phyloP scores from a whole-genome alignment of 108 stramenopile species.

The Discostella pseudostelligera region DNA sequence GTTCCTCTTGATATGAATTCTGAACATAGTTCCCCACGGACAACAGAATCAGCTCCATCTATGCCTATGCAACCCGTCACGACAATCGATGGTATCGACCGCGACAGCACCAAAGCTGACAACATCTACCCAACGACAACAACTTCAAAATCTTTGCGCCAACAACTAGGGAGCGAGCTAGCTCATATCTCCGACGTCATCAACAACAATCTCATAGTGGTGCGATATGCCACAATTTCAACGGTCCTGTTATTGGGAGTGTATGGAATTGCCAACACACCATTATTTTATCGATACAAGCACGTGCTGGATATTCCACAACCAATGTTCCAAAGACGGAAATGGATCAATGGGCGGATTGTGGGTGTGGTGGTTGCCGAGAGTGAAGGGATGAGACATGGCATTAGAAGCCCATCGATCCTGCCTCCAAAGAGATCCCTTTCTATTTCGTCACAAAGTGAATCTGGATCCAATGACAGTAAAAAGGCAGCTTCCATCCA shows the following conservation, averaged over 20 bases:
- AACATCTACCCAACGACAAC: too few species aligned
- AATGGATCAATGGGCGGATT: conserved; percentile 66
- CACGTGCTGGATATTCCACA: conserved; percentile 65
- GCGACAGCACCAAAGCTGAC: too few species aligned
- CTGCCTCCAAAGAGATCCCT: background rate
- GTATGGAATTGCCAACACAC: conserved; percentile 74
- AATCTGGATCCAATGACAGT: background rate
- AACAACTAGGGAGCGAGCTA: conserved; percentile 16
- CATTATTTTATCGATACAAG: conserved; percentile 82
- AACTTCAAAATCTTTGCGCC: background rate
- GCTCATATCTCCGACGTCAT: conserved; percentile 48
- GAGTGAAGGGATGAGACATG: background rate
- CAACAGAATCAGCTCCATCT: too few species aligned
- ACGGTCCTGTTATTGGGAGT: conserved; percentile 58
- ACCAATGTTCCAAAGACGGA: conserved; percentile 50
- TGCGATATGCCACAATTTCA: conserved; percentile 58
- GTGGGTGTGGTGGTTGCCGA: conserved; percentile 42
- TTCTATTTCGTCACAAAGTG: conserved; percentile 8
- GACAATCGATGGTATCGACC: too few species aligned
- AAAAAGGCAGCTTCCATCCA: background rate
- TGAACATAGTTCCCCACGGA: too few species aligned
- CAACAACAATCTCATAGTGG: conserved; percentile 70
- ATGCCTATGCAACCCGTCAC: too few species aligned
- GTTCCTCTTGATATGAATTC: too few species aligned
- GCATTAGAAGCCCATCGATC: background rate